These are phyloP conservation scores for Debaryomyces castellii DNA, from an alignment of 805 yeast species.

Conservation along the genomic window DNA sequence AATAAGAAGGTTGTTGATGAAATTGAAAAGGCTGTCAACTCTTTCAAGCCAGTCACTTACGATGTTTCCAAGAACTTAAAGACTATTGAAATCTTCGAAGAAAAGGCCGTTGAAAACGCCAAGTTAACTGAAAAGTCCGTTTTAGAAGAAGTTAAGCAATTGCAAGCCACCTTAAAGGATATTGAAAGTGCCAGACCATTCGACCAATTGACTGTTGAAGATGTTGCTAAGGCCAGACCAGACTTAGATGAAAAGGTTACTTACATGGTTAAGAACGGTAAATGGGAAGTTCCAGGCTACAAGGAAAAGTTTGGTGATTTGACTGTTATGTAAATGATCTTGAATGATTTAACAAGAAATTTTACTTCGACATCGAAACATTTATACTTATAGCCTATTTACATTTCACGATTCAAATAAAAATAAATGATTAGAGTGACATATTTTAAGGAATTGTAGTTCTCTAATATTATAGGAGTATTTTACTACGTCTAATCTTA, in stretches of 20 bases:
- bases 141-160: conserved; percentile 77
- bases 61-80: conserved; percentile 88
- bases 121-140: conserved; percentile 89
- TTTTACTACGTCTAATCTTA: too few relatives aligned
- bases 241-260: conserved; percentile 94
- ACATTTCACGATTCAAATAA: conserved; percentile 1
- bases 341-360: background rate
- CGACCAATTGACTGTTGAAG: conserved; percentile 94
- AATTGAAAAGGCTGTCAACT: conserved; percentile 71
- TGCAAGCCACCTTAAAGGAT: conserved; percentile 85
- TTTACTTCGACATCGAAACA: conserved; percentile 1
- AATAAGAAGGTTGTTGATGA: conserved; percentile 78
- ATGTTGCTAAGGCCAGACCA: conserved; percentile 92
- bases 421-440: conserved; percentile 1
- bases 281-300: conserved; percentile 98
- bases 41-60: conserved; percentile 80
- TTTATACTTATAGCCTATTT: background rate
- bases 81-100: conserved; percentile 90
- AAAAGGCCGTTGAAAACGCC: conserved; percentile 94
- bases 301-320: conserved; percentile 97
- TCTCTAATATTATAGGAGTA: too few relatives aligned
- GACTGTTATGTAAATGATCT: conserved; percentile 72
- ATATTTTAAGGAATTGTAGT: background rate
- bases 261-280: conserved; percentile 94
- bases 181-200: conserved; percentile 97